A percentile compares a stretch with the other conserved stretches of the same genome.
phyloP scores from a whole-genome alignment of 2,329 filamentous ascomycete species.

The Talaromyces albobiverticillius region DNA sequence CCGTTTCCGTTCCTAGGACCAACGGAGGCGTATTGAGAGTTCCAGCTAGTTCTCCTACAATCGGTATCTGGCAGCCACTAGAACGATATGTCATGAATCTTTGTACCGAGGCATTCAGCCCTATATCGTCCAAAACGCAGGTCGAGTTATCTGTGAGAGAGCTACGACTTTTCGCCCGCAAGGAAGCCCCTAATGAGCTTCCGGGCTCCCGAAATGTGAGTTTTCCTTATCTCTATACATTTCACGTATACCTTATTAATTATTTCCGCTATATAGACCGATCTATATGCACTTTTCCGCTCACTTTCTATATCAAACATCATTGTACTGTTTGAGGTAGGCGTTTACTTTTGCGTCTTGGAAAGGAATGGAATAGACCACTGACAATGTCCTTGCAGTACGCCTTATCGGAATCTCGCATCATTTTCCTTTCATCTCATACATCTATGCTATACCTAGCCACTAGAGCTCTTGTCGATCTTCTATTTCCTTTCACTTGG shows the following conservation, averaged over 20 bases:
- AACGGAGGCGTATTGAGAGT: slow-evolving; percentile 80
- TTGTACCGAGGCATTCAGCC: slow-evolving; percentile 90
- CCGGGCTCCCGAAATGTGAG: slow-evolving; percentile 75
- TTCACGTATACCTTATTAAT: slow-evolving; percentile 15
- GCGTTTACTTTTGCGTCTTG: slow-evolving; percentile 2
- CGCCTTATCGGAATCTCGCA: slow-evolving; percentile 85
- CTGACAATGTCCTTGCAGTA: slow-evolving; percentile 48
- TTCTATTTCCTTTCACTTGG: slow-evolving; percentile 91
- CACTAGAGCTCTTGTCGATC: slow-evolving; percentile 77
- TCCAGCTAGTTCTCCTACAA: slow-evolving; percentile 80
- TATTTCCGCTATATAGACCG: slow-evolving; percentile 50
- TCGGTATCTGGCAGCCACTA: slow-evolving; percentile 92
- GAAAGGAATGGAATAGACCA: neutral
- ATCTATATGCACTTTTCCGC: slow-evolving; percentile 89
- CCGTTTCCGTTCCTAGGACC: slow-evolving; percentile 91
- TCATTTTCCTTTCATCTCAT: slow-evolving; percentile 93
- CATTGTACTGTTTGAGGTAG: slow-evolving; percentile 76
- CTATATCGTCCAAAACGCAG: slow-evolving; percentile 89
- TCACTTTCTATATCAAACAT: slow-evolving; percentile 89
- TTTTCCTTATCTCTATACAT: slow-evolving; percentile 7
- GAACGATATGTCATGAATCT: slow-evolving; percentile 97
- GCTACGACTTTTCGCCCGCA: slow-evolving; percentile 84
- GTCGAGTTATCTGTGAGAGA: slow-evolving; percentile 90
- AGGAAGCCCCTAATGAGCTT: slow-evolving; percentile 88
- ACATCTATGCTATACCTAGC: slow-evolving; percentile 94